These are phyloP conservation scores for Whalleya microplaca DNA, from an alignment of 2,329 filamentous ascomycete genomes.

Conservation along the genomic window DNA sequence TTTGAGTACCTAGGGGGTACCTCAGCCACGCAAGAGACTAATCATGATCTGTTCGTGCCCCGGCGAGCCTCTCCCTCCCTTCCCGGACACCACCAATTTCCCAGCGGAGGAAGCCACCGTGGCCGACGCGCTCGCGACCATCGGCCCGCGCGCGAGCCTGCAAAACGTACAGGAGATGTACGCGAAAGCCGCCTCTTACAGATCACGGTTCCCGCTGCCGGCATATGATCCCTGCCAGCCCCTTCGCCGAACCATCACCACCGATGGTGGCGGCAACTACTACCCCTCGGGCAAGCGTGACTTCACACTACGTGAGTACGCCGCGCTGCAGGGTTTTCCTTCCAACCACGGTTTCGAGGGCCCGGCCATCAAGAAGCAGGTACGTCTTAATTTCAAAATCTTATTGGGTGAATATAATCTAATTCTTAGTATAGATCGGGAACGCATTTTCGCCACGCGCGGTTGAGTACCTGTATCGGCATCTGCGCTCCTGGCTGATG, in stretches of 20 bases:
- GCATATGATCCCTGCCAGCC: constrained; percentile 50
- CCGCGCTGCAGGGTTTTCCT: constrained; percentile 71
- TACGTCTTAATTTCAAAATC: no score
- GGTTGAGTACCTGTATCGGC: constrained; percentile 50
- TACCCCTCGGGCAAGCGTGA: constrained; percentile 65
- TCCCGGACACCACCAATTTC: constrained; percentile 65
- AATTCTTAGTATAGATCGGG: no score
- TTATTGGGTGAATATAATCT: no score
- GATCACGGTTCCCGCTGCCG: constrained; percentile 32
- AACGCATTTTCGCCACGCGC: constrained; percentile 73
- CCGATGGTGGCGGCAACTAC: constrained; percentile 59
- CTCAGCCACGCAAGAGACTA: constrained; percentile 52
- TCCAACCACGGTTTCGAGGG: constrained; percentile 57
- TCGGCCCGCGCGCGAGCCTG: constrained; percentile 34
- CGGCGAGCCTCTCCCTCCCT: constrained; percentile 68
- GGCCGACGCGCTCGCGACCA: constrained; percentile 40
- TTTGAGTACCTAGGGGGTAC: constrained; percentile 52
- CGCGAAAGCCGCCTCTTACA: constrained; percentile 8
- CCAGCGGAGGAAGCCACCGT: constrained; percentile 48
- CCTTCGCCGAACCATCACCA: constrained; percentile 64
- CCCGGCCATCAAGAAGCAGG: constrained; percentile 57
- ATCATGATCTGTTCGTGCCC: constrained; percentile 64
- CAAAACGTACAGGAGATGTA: constrained; percentile 40
- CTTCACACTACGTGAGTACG: constrained; percentile 69
- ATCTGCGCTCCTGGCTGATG: constrained; percentile 45